Conservation (phyloP, 257 asterid species). For the Eustoma russellianum region DNA sequence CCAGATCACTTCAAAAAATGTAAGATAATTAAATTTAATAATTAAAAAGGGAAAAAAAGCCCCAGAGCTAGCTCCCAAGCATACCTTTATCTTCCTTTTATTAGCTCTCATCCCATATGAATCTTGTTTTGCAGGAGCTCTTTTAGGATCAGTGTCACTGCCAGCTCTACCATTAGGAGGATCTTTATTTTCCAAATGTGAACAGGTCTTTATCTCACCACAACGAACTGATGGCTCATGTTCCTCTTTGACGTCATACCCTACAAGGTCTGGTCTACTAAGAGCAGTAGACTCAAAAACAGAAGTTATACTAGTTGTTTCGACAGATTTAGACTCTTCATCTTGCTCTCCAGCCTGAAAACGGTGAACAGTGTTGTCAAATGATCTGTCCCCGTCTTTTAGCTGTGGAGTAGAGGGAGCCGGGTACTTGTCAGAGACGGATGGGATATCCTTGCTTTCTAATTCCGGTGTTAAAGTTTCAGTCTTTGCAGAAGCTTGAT, state of each 20-base stretch:
- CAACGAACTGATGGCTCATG: conserved; percentile 17
- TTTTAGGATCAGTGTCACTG: conserved; percentile 15
- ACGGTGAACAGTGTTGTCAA: conserved; percentile 26
- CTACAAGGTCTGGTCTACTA: conserved; percentile 8
- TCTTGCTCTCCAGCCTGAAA: conserved; percentile 32
- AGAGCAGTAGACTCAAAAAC: conserved; percentile 16
- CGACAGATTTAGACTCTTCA: conserved; percentile 44
- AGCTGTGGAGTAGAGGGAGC: conserved; percentile 47
- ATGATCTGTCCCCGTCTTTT: conserved; percentile 30
- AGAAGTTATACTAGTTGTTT: conserved; percentile 28
- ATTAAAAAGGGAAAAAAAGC: too few relatives aligned
- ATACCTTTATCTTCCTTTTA: conserved; percentile 35
- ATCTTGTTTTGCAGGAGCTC: conserved; percentile 14
- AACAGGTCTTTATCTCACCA: conserved; percentile 8
- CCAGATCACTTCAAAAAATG: too few relatives aligned
- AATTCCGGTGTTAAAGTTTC: conserved; percentile 5
- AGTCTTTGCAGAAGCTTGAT: conserved; percentile 5
- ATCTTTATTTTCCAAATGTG: conserved; percentile 11
- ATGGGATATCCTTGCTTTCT: conserved; percentile 17
- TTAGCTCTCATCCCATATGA: conserved; percentile 26
- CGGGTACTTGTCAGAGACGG: conserved; percentile 30
- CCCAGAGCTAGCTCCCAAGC: background rate
- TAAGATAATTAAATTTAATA: too few relatives aligned
- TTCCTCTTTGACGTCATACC: conserved; percentile 17
- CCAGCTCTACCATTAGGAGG: conserved; percentile 1